Conservation (phyloP, 352 stramenopile species). For the Phytophthora fragariae region DNA sequence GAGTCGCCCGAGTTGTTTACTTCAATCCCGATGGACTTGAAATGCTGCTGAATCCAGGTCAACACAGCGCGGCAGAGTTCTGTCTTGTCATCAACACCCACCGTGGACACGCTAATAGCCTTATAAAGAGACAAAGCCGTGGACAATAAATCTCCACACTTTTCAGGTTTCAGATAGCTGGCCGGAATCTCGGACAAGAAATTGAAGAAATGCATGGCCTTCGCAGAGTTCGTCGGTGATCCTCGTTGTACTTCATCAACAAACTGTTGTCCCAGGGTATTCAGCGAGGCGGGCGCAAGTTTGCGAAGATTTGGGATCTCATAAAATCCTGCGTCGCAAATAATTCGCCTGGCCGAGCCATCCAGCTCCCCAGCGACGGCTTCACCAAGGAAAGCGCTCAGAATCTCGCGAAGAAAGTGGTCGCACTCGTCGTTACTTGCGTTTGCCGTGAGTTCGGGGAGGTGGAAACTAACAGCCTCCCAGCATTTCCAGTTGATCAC, state of each 20-base stretch:
- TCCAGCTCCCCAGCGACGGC: conserved; percentile 19
- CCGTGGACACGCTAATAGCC: conserved; percentile 8
- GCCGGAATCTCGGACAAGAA: conserved; percentile 46
- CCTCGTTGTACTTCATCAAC: conserved; percentile 26
- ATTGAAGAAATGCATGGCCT: conserved; percentile 32
- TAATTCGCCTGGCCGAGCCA: conserved; percentile 47
- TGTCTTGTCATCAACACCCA: conserved; percentile 2
- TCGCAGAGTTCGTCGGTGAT: conserved; percentile 15
- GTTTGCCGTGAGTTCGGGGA: conserved; percentile 67
- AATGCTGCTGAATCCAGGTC: conserved; percentile 40
- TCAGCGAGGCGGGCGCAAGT: conserved; percentile 52
- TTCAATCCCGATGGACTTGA: conserved; percentile 30
- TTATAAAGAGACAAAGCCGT: conserved; percentile 36
- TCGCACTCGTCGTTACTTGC: conserved; percentile 39
- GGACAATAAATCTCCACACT: conserved; percentile 35
- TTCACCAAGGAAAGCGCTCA: conserved; percentile 48
- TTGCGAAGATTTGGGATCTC: conserved; percentile 66
- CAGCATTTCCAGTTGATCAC: conserved; percentile 72
- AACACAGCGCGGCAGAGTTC: conserved; percentile 31
- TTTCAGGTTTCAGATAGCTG: conserved; percentile 41
- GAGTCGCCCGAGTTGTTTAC: conserved; percentile 15
- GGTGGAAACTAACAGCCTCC: conserved; percentile 74
- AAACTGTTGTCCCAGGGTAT: conserved; percentile 30
- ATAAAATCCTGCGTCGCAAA: conserved; percentile 84
- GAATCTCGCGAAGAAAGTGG: conserved; percentile 43